Evolutionary conservation across 257 asterid species (phyloP), one percentile per base, ranked within the genome.

Genomic region (Thymus quinquecostatus): DNA sequence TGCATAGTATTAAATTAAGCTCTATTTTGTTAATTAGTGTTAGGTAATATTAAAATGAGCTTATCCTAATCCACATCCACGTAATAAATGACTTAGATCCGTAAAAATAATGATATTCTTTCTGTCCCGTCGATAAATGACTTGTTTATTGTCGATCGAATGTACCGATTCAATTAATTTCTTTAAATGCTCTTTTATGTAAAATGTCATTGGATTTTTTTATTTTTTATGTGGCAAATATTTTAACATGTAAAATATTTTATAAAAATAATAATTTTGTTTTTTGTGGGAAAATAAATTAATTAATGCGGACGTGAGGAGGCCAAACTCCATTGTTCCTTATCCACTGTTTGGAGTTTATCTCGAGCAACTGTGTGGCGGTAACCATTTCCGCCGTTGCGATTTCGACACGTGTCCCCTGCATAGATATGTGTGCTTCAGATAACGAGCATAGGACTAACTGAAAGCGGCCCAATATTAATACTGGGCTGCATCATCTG

Each of bases 321-420:
- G 14, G 34, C 64, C 80, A 76, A 34, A 69, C 1, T 55, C 43
- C 3, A 12, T 12, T 14, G 34, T 59, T 64, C 64, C 85, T 84
- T 82, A 81, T 81, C 86, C 63, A 28, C 32, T 3, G 8, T 64
- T 76, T 82, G 81, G 85, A 69, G 77, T 72, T 74, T 82, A 86
- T 82, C 87, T 61, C 5, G 4, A 57, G 78, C 47, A 10, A 56
- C 1, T 7, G 41, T 80, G 81, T 69, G 75, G 78, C 79, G 73
- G 74, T 73, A 10, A 68, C 8, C 29, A 2, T 34, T 11, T 5
- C 51, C 11, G 38, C 81, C 75, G 70, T 0, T 67, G 4, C 0
- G 32, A 72, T 77, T 14, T 5, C 0, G 81, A 50, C 92, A 80
- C 86, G 85, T 82, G 4, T 1, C 1, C 1, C 1, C 0, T 13